Conservation (phyloP, 352 stramenopile genomes). For the Phytopythium kandeliae region DNA sequence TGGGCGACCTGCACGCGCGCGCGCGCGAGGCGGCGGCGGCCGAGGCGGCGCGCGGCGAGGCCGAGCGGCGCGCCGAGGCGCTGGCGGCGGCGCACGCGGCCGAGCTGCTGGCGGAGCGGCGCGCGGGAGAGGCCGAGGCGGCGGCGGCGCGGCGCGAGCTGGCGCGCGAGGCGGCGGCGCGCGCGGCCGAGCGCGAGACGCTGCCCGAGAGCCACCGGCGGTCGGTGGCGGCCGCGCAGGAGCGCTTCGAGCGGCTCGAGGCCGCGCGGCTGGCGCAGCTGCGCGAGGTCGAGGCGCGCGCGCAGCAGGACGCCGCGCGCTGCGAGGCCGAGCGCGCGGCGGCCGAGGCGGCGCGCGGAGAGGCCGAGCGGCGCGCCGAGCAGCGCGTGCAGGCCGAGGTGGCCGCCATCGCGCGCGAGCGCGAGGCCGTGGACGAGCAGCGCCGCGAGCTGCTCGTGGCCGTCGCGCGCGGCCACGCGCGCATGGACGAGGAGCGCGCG, state of each 20-base stretch:
- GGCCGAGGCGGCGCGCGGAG: slow-evolving; percentile 22
- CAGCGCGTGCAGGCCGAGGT: slow-evolving; percentile 56
- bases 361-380: slow-evolving; percentile 57
- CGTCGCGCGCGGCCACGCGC: slow-evolving; percentile 38
- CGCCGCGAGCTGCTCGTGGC: slow-evolving; percentile 55
- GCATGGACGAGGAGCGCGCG: slow-evolving; percentile 67
- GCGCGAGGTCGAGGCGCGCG: slow-evolving; percentile 41
- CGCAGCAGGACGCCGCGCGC: slow-evolving; percentile 30
- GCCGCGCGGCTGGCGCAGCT: slow-evolving; percentile 39
- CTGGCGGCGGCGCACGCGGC: slow-evolving; percentile 35
- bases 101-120: slow-evolving; percentile 46
- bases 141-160: slow-evolving; percentile 32
- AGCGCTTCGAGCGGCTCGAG: slow-evolving; percentile 66
- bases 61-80: slow-evolving; percentile 49
- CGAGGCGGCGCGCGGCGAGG: slow-evolving; percentile 33
- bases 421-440: slow-evolving; percentile 67
- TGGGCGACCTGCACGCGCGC: slow-evolving; percentile 64
- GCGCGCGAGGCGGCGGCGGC: slow-evolving; percentile 56
- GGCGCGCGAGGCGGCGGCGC: slow-evolving; percentile 28
- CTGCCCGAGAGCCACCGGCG: slow-evolving; percentile 54
- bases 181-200: slow-evolving; percentile 41
- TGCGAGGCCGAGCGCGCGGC: slow-evolving; percentile 33
- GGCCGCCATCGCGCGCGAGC: slow-evolving; percentile 54
- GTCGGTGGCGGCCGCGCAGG: slow-evolving; percentile 48
- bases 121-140: slow-evolving; percentile 55